Percentiles rank a stretch among this genome's conserved stretches.
phyloP scores from a whole-genome alignment of 2,329 filamentous ascomycete genomes.

The Aspergillus ibericus region DNA sequence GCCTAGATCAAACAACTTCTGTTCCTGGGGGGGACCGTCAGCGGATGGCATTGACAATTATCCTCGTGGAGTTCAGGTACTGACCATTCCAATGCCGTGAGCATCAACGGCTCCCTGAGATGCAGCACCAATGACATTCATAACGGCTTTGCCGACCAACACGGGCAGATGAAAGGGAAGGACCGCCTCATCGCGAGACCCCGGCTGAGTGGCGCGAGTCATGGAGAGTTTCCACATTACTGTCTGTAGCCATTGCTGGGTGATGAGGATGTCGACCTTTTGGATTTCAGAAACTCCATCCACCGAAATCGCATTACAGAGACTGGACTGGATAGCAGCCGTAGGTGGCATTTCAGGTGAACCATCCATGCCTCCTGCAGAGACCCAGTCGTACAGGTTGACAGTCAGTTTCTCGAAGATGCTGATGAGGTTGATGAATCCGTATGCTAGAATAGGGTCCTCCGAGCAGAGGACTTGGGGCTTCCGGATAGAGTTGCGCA shows the following conservation, averaged over 20 bases:
- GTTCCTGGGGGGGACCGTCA: slow-evolving; percentile 28
- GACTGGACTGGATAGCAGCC: slow-evolving; percentile 52
- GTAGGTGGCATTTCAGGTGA: slow-evolving; percentile 31
- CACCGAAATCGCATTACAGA: slow-evolving; percentile 56
- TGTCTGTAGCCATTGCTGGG: slow-evolving; percentile 69
- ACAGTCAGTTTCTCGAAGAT: slow-evolving; percentile 41
- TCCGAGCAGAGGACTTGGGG: slow-evolving; percentile 65
- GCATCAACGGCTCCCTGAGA: slow-evolving; percentile 73
- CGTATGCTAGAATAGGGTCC: slow-evolving; percentile 42
- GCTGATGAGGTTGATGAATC: slow-evolving; percentile 42
- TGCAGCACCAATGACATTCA: slow-evolving; percentile 70
- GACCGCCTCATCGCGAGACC: slow-evolving; percentile 55
- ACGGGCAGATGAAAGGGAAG: slow-evolving; percentile 66
- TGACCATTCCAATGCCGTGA: slow-evolving; percentile 71
- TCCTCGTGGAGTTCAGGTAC: slow-evolving; percentile 29
- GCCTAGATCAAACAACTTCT: slow-evolving; percentile 41
- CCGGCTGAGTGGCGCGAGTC: slow-evolving; percentile 62
- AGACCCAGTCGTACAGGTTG: slow-evolving; percentile 42
- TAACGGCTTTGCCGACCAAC: slow-evolving; percentile 62
- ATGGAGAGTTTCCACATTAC: slow-evolving; percentile 74
- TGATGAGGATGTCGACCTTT: slow-evolving; percentile 67
- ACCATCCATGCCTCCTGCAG: slow-evolving; percentile 34
- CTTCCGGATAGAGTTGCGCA: slow-evolving; percentile 65
- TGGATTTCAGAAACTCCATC: slow-evolving; percentile 63
- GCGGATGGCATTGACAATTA: not conserved